Base-by-base conservation (phyloP, 345 rosid genomes). In the Citrus sinensis region DNA sequence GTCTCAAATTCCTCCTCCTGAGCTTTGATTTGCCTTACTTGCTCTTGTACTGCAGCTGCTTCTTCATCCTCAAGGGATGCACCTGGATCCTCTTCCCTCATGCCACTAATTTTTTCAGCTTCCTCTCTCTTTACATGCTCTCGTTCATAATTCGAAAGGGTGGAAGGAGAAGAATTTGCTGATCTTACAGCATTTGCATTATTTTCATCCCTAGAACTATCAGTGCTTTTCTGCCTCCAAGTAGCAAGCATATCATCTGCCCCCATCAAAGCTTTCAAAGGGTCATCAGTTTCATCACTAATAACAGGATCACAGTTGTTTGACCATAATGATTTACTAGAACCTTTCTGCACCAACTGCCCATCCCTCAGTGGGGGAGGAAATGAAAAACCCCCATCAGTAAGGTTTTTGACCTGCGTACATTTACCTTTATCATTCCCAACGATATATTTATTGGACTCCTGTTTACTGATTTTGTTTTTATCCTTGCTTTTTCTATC, bases 1-100 rank as follows among this genome's bases (percentile, higher is more conserved):
- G 98, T 94, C 87, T 97, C 99, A 84, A 94, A 97, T 83, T 97
- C 99, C 79, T 93, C 99, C 76, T 97, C 99, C 78, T 97, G 98
- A 34, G 90, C 92, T 87, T 91, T 94, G 82, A 97, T 97, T 86
- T 97, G 99, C 87, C 94, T 90, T 22, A 93, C 88, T 91, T 97
- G 99, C 89, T 94, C 99, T 83, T 94, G 96, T 32, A 97, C 97
- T 46, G 98, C 99, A 80, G 90, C 92, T 42, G 88, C 93, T 85
- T 97, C 99, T 79, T 97, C 98, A 86, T 97, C 99, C 82, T 97
- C 99, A 67, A 92, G 84, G 55, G 88, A 83, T 69, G 86, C 89
- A 56, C 85, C 93, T 27, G 85, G 91, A 75, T 94, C 96, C 74
- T 92, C 96, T 81, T 90, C 95, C 88, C 86, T 91, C 29, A 64